phyloP scores from a whole-genome alignment of 495 filamentous ascomycete genomes.

The Penicillium parvum region DNA sequence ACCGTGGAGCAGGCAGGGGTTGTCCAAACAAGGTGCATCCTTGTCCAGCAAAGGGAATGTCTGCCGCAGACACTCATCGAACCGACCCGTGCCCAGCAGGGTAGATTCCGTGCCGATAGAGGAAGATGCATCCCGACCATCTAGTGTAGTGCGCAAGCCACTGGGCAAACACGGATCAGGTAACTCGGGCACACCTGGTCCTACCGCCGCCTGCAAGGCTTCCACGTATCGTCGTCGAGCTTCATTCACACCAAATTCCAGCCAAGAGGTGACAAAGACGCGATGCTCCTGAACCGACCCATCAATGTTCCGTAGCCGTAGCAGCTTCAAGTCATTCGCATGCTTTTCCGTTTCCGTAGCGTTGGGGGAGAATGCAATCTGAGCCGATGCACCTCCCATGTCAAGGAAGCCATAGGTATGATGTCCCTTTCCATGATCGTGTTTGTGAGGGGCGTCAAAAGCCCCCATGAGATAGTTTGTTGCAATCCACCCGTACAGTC shows the following conservation, averaged over 20 bases:
- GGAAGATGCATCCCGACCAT: slow-evolving; percentile 47
- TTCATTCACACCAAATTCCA: slow-evolving; percentile 92
- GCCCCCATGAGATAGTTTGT: slow-evolving; percentile 96
- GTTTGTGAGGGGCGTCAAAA: slow-evolving; percentile 73
- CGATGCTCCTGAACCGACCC: slow-evolving; percentile 72
- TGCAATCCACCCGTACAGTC: slow-evolving; percentile 97
- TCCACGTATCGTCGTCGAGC: slow-evolving; percentile 79
- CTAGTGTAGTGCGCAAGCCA: slow-evolving; percentile 61
- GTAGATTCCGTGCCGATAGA: slow-evolving; percentile 34
- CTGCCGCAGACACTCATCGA: slow-evolving; percentile 75
- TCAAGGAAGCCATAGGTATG: slow-evolving; percentile 97
- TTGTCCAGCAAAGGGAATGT: slow-evolving; percentile 89
- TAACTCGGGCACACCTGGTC: slow-evolving; percentile 55
- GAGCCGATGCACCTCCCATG: slow-evolving; percentile 96
- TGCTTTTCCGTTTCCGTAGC: slow-evolving; percentile 86
- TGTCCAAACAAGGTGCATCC: slow-evolving; percentile 75
- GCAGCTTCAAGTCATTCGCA: slow-evolving; percentile 78
- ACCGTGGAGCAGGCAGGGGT: slow-evolving; percentile 83
- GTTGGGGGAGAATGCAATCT: slow-evolving; percentile 97
- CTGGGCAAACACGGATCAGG: slow-evolving; percentile 89
- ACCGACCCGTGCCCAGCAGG: slow-evolving; percentile 77
- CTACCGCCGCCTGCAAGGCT: slow-evolving; percentile 55
- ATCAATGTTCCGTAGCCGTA: slow-evolving; percentile 78
- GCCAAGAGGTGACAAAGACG: slow-evolving; percentile 94
- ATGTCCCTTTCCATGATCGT: slow-evolving; percentile 78